Evolutionary conservation across 495 filamentous ascomycete species (phyloP).

Genomic region (Penicillium waksmanii): DNA sequence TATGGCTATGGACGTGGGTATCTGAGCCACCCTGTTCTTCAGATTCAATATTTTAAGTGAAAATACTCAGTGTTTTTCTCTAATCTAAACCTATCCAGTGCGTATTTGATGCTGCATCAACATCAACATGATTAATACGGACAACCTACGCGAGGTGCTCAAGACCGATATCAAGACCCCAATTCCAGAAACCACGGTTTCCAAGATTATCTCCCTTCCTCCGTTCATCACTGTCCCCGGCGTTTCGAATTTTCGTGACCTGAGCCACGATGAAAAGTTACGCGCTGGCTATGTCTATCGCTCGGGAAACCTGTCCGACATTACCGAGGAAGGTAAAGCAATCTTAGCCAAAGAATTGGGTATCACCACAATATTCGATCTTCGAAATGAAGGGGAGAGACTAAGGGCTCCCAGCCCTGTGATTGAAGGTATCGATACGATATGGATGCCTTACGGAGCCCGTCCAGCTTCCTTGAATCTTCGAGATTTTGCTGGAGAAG

Average conservation of each 20-base stretch:
- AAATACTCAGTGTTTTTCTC: neutral
- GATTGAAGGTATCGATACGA: slow-evolving; percentile 46
- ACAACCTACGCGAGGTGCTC: slow-evolving; percentile 28
- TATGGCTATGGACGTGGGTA: neutral
- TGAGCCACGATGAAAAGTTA: slow-evolving; percentile 50
- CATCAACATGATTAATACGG: slow-evolving; percentile 24
- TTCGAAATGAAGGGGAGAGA: slow-evolving; percentile 62
- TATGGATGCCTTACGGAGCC: slow-evolving; percentile 47
- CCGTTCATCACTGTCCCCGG: slow-evolving; percentile 59
- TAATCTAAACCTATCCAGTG: neutral
- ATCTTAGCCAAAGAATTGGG: slow-evolving; percentile 51
- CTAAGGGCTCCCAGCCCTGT: slow-evolving; percentile 39
- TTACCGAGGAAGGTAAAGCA: slow-evolving; percentile 54
- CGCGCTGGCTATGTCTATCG: slow-evolving; percentile 54
- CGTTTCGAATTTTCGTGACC: slow-evolving; percentile 56
- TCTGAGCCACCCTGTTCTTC: neutral
- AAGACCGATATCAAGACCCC: slow-evolving; percentile 33
- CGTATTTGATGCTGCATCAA: neutral
- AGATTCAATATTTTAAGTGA: neutral
- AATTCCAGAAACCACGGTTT: slow-evolving; percentile 32
- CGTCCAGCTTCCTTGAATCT: slow-evolving; percentile 36
- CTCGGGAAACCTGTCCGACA: slow-evolving; percentile 49
- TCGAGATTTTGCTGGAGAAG: slow-evolving; percentile 61
- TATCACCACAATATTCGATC: slow-evolving; percentile 66
- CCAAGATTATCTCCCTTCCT: slow-evolving; percentile 37